Percentiles rank a stretch among this genome's conserved stretches.
Conservation (phyloP, 371 early-diverging fungal species). For the Syncephalis fuscata region DNA sequence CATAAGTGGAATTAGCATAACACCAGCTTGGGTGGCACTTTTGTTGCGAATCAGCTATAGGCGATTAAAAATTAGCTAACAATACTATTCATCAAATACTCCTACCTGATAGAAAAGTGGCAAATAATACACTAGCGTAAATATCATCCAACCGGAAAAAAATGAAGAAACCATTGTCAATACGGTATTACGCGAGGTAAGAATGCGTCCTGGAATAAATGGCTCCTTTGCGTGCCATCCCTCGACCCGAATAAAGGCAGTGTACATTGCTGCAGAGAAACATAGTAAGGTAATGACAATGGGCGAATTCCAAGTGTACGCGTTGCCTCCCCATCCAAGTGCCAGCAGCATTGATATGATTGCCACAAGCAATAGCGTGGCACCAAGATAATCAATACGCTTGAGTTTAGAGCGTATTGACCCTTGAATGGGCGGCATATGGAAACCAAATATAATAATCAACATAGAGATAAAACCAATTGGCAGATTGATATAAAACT, state of each 20-base stretch:
- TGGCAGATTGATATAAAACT: constrained; percentile 37
- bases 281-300: constrained; percentile 28
- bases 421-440: constrained; percentile 18
- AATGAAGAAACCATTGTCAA: not conserved
- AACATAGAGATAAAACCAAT: constrained; percentile 21
- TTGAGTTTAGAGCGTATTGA: constrained; percentile 19
- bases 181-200: no score
- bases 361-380: constrained; percentile 22
- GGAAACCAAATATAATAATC: constrained; percentile 25
- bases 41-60: constrained; percentile 6
- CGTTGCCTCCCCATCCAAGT: constrained; percentile 34
- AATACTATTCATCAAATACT: not conserved
- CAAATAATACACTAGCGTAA: not conserved
- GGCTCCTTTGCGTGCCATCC: constrained; percentile 47
- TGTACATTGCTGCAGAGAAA: constrained; percentile 16
- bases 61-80: constrained; percentile 1
- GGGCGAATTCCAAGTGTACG: constrained; percentile 26
- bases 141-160: not conserved
- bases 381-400: constrained; percentile 29
- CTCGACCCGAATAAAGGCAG: constrained; percentile 17
- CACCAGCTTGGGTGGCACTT: constrained; percentile 30
- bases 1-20: constrained; percentile 42
- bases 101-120: not conserved
- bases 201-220: constrained; percentile 25
- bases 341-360: constrained; percentile 35